phyloP scores from a whole-genome alignment of 192 early-diverging fungal genomes.

The Geosiphon pyriformis region DNA sequence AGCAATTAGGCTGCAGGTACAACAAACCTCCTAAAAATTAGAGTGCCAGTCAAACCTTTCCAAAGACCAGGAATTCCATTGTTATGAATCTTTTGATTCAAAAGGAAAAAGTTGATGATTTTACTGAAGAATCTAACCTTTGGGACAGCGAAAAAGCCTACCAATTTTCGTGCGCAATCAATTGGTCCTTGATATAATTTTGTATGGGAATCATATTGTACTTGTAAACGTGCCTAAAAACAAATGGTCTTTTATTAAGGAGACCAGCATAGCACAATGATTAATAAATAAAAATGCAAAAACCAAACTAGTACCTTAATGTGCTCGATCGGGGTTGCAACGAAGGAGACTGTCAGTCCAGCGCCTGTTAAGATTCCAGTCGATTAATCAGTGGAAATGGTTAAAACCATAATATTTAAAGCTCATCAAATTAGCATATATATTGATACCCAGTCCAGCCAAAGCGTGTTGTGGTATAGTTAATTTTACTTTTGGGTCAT shows the following conservation, averaged over 20 bases:
- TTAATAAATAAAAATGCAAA: background rate
- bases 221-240: conserved; percentile 49
- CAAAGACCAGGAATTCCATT: conserved; percentile 80
- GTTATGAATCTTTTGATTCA: conserved; percentile 47
- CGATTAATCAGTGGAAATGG: background rate
- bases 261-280: background rate
- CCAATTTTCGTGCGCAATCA: conserved; percentile 74
- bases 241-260: background rate
- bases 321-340: conserved; percentile 77
- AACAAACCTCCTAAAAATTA: conserved; percentile 67
- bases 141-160: conserved; percentile 24
- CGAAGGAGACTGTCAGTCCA: conserved; percentile 73
- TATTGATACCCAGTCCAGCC: conserved; percentile 46
- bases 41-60: conserved; percentile 78
- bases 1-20: too few species aligned
- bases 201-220: conserved; percentile 65
- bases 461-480: conserved; percentile 64
- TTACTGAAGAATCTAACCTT: background rate
- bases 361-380: conserved; percentile 37
- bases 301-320: conserved; percentile 49
- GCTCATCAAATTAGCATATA: too few species aligned
- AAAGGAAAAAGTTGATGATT: background rate
- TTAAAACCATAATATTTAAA: conserved; percentile 10
- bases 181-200: conserved; percentile 80
- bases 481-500: conserved; percentile 52